Conservation (phyloP, 1,284 basidiomycete genomes). For the Microbotryomycetes sp. region DNA sequence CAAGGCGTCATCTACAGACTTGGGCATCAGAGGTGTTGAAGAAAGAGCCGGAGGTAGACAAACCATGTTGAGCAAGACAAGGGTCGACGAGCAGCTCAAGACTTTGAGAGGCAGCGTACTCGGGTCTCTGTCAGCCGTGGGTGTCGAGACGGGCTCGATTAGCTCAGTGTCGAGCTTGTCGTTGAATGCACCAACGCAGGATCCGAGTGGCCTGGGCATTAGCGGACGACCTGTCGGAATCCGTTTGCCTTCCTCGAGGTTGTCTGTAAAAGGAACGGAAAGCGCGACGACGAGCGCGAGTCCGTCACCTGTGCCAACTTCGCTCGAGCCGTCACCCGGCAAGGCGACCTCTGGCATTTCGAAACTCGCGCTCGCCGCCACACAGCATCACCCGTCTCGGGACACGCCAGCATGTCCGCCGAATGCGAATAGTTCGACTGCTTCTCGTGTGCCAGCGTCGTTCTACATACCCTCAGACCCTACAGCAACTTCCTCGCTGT, state of each 20-base stretch:
- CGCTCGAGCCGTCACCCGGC: background rate
- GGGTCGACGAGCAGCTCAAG: constrained; percentile 23
- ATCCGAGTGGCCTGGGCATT: background rate
- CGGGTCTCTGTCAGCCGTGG: background rate
- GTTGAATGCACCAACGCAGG: background rate
- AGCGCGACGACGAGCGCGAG: background rate
- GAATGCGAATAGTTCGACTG: no score
- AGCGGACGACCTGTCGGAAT: background rate
- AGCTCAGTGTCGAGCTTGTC: background rate
- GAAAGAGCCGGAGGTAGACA: background rate
- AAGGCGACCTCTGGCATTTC: background rate
- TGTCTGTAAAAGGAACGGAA: background rate
- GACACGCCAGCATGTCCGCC: background rate
- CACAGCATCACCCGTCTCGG: background rate
- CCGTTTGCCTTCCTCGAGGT: background rate
- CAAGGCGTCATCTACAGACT: background rate
- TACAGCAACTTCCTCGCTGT: background rate
- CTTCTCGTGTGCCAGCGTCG: no score
- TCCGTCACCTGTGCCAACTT: background rate
- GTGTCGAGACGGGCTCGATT: background rate
- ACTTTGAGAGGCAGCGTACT: constrained; percentile 7
- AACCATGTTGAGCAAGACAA: constrained; percentile 13
- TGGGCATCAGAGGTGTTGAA: background rate
- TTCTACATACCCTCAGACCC: background rate
- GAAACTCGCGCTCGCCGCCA: background rate